Conservation (phyloP, 2,329 filamentous ascomycete species). For the Aspergillus amoenus region DNA sequence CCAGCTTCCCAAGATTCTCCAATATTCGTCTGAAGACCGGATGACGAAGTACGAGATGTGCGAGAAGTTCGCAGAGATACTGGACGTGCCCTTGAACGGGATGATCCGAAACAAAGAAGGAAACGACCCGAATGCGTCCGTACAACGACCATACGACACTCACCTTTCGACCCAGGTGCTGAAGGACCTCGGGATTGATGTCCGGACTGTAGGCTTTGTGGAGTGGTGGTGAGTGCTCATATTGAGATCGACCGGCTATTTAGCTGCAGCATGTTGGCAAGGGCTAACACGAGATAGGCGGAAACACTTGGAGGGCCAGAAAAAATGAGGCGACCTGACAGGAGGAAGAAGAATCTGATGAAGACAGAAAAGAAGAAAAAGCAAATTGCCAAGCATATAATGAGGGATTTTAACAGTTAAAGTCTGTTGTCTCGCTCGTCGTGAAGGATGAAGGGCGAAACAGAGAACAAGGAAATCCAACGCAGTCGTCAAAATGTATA, state of each 20-base stretch:
- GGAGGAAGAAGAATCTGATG: not conserved
- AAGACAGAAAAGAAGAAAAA: not conserved
- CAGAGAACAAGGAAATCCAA: not conserved
- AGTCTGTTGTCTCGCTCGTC: not conserved
- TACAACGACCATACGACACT: constrained; percentile 82
- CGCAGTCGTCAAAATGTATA: not conserved
- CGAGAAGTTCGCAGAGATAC: constrained; percentile 72
- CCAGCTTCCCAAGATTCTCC: constrained; percentile 67
- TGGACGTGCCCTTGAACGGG: constrained; percentile 68
- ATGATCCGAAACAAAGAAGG: constrained; percentile 68
- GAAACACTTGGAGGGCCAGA: constrained; percentile 31
- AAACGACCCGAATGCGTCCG: constrained; percentile 68
- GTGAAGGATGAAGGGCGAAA: not conserved
- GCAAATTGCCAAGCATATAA: constrained; percentile 1
- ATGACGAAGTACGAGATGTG: constrained; percentile 92
- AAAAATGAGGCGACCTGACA: constrained; percentile 19
- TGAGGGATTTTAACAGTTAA: not conserved
- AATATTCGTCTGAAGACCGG: constrained; percentile 82
- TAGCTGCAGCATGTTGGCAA: not conserved
- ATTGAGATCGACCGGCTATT: constrained; percentile 11
- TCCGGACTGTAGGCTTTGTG: constrained; percentile 71
- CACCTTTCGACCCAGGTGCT: constrained; percentile 77
- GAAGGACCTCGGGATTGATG: constrained; percentile 70
- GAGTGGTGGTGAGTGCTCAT: constrained; percentile 67
- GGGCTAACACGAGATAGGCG: constrained; percentile 27